Conservation (phyloP, 495 filamentous ascomycete genomes). For the Hypoxylon cercidicola region DNA sequence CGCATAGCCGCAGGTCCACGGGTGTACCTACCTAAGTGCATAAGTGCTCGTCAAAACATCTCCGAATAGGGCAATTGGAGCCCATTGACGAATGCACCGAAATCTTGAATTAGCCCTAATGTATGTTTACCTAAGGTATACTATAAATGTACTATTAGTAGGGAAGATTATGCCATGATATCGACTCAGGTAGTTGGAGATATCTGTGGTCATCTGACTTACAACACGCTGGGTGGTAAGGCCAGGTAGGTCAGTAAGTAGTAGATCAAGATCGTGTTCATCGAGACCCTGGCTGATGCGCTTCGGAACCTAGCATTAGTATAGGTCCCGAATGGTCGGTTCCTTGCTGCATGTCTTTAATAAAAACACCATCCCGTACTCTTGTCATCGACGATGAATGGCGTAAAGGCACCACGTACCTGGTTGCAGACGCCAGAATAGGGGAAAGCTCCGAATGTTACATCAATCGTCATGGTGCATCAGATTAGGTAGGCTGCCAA, state of each 20-base stretch:
- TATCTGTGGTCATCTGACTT: too few species aligned
- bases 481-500: not conserved
- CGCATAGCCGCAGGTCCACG: not conserved
- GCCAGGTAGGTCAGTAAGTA: not conserved
- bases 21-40: not conserved
- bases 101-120: too few species aligned
- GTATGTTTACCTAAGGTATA: too few species aligned
- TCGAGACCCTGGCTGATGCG: conserved; percentile 12
- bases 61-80: too few species aligned
- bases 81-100: too few species aligned
- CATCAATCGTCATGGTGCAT: conserved; percentile 35
- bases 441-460: conserved; percentile 6
- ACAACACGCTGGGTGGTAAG: too few species aligned
- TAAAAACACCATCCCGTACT: conserved; percentile 3
- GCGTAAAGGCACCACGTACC: conserved; percentile 2
- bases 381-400: conserved; percentile 5
- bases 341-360: conserved; percentile 28
- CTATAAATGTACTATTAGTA: too few species aligned
- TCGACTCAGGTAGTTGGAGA: too few species aligned
- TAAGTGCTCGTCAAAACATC: too few species aligned
- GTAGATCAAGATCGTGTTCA: not conserved
- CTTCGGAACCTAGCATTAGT: conserved; percentile 33
- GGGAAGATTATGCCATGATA: too few species aligned
- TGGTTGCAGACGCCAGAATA: conserved; percentile 9
- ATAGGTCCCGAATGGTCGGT: conserved; percentile 26